Base-by-base conservation (phyloP, 768 basidiomycete species). In the Suillus sp. region DNA sequence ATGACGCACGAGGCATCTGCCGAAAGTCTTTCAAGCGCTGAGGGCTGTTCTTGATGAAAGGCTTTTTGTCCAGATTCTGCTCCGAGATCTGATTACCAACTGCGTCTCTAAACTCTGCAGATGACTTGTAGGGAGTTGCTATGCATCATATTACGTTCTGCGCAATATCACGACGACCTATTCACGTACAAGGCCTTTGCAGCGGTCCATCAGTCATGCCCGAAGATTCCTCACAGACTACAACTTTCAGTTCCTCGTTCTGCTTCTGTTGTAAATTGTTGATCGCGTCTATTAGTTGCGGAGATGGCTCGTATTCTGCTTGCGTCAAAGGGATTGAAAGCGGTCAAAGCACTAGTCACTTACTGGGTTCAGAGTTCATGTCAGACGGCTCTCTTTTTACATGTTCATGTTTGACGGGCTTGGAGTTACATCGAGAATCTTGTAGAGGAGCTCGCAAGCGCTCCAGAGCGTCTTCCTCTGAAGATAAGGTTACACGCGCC, bases 401-500 rank as follows among this genome's bases (percentile, higher is more conserved):
- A 4, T 22, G 6, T 51, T 63, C 64, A 9, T 10, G 32, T 56
- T 71, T 71, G 42, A 66, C 37, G 2, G 58, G 60, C 45, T 67
- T 59, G 20, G 63, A 10, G 16, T 66, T 53, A 32, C 63, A 30
- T n/a, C 69, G 68, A 18, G 45, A 16, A 18, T 59, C 30, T 4
- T 38, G 42, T 16, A 50, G 53, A 2, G 62, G 42, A 1, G 65
- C 53, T 18, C 43, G 72, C 34, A 74, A 63, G 6, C 62, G 9
- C 1, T 42, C 59, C 10, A 65, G 40, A 13, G 73, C 68, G 4
- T 72, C 69, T 45, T 75, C 74, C 1, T 75, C 73, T 75, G 27
- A 18, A 7, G 6, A 30, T 1, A 25, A 20, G 37, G 35, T 61
- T 40, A 40, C 37, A 45, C 1, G 1, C 60, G 6, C 11, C 20